These are phyloP conservation scores for Cladophialophora psammophila DNA, from an alignment of 2,329 filamentous ascomycete genomes.

Conservation along the genomic window DNA sequence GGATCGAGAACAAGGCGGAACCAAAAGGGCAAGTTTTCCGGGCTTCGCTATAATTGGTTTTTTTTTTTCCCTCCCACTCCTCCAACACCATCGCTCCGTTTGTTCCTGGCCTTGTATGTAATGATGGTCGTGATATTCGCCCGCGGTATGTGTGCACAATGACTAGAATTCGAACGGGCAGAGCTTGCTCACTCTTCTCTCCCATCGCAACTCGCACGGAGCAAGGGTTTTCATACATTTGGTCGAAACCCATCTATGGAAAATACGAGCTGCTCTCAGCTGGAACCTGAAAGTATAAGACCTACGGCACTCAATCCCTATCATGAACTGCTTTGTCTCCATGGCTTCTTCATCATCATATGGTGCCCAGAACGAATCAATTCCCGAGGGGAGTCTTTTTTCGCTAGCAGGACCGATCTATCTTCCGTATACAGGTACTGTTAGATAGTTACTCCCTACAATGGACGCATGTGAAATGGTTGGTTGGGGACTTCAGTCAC, in stretches of 20 bases:
- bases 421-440: slow-evolving; percentile 75
- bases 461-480: neutral
- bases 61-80: neutral
- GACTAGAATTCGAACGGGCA: too few species aligned
- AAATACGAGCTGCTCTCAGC: neutral
- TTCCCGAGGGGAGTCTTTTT: slow-evolving; percentile 78
- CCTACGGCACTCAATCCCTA: slow-evolving; percentile 72
- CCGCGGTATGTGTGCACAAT: neutral
- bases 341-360: slow-evolving; percentile 90
- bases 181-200: neutral
- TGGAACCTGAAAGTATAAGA: slow-evolving; percentile 4
- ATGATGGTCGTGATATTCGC: neutral
- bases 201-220: neutral
- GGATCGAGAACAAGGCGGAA: neutral
- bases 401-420: slow-evolving; percentile 94
- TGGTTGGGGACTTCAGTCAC: neutral
- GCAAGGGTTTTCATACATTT: neutral
- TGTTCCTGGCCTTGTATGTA: neutral
- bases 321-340: slow-evolving; percentile 78
- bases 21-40: slow-evolving; percentile 11
- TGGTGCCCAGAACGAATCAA: slow-evolving; percentile 78
- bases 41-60: neutral
- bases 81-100: neutral
- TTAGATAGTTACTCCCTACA: slow-evolving; percentile 98
- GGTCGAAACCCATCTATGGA: neutral